These are phyloP conservation scores for Pisolithus albus DNA, from an alignment of 768 basidiomycete species.

Conservation along the genomic window DNA sequence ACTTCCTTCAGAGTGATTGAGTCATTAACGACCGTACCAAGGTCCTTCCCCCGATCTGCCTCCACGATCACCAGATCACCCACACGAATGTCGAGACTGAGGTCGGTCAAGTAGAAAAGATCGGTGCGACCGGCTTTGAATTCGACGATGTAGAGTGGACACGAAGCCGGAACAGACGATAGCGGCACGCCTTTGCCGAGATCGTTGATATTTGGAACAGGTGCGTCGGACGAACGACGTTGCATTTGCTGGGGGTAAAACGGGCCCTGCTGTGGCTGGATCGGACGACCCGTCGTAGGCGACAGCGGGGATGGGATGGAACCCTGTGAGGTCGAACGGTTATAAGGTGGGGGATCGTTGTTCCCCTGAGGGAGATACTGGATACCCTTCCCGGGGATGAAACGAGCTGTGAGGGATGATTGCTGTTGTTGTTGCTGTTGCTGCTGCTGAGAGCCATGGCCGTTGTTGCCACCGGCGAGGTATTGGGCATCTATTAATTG, in stretches of 20 bases:
- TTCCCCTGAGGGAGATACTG: constrained; percentile 43
- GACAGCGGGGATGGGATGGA: constrained; percentile 53
- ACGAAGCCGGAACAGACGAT: constrained; percentile 70
- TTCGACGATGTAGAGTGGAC: constrained; percentile 93
- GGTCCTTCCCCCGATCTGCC: constrained; percentile 88
- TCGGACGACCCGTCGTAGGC: constrained; percentile 31
- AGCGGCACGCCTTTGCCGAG: constrained; percentile 89
- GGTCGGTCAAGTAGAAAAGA: constrained; percentile 83
- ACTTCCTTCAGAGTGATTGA: constrained; percentile 86
- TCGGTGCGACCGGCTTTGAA: constrained; percentile 97
- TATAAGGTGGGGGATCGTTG: constrained; percentile 27
- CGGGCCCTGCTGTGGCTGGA: constrained; percentile 24
- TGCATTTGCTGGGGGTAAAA: constrained; percentile 28
- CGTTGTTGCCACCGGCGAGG: constrained; percentile 14
- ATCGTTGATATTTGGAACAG: constrained; percentile 35
- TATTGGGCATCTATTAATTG: constrained; percentile 37
- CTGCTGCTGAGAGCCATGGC: constrained; percentile 13
- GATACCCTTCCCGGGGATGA: constrained; percentile 59
- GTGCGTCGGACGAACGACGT: constrained; percentile 37
- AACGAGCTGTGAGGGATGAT: constrained; percentile 47
- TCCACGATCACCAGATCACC: constrained; percentile 98
- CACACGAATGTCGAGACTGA: constrained; percentile 55
- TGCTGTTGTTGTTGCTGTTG: constrained; percentile 23
- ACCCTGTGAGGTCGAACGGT: constrained; percentile 37
- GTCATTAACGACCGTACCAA: constrained; percentile 90